phyloP scores from a whole-genome alignment of 208 protist genomes.

The Histomonas meleagridis region DNA sequence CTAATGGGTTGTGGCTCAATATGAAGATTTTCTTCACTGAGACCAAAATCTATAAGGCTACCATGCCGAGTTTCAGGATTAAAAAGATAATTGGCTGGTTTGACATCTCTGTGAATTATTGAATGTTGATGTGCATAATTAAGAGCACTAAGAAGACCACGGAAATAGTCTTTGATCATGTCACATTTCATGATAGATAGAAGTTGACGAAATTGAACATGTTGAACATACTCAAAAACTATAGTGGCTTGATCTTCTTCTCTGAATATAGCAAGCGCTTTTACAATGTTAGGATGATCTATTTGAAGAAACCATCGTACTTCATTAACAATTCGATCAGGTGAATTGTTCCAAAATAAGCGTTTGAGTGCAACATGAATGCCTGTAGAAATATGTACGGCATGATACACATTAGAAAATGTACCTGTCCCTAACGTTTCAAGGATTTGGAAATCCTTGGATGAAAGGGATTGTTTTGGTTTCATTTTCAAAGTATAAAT shows the following conservation, averaged over 20 bases:
- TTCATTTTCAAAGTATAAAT: no score
- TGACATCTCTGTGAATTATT: conserved; percentile 32
- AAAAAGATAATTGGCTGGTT: conserved; percentile 40
- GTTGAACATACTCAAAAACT: not conserved
- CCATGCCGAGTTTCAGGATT: conserved; percentile 25
- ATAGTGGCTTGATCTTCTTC: conserved; percentile 1
- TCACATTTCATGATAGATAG: not conserved
- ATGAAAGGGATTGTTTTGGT: no score
- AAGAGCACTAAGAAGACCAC: not conserved
- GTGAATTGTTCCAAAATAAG: conserved; percentile 34
- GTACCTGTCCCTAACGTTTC: not conserved
- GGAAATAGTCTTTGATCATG: not conserved
- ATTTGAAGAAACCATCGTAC: no score
- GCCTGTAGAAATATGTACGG: not conserved
- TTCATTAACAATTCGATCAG: conserved; percentile 21
- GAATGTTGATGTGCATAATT: not conserved
- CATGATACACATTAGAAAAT: not conserved
- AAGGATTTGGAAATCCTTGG: not conserved
- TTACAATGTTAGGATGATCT: not conserved
- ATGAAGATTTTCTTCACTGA: not conserved
- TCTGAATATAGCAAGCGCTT: not conserved
- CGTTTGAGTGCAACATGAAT: not conserved
- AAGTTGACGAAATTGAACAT: not conserved
- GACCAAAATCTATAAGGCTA: conserved; percentile 40
- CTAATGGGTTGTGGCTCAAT: not conserved